Percentiles rank a stretch among this genome's conserved stretches.
These are phyloP conservation scores for Crithidia bombi DNA, from an alignment of 208 protist species.

Conservation along the genomic window DNA sequence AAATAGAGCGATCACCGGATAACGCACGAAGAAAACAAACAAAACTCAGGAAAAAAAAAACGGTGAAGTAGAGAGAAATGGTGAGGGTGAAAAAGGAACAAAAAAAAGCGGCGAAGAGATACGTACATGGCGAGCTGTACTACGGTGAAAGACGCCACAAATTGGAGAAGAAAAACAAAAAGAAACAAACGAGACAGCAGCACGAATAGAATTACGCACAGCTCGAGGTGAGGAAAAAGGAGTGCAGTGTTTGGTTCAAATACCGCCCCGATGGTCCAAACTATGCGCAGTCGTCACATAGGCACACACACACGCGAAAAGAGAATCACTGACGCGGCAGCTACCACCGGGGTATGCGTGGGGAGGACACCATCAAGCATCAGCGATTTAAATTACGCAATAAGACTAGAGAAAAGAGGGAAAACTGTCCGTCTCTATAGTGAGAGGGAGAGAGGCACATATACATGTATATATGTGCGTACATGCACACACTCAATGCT, in stretches of 20 bases:
- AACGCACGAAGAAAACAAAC: slow-evolving; percentile 7
- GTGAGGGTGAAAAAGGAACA: background rate
- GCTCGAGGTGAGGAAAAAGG: background rate
- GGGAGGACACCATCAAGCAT: too few relatives aligned
- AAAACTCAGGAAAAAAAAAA: slow-evolving; percentile 7
- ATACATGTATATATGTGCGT: background rate
- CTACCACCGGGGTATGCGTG: too few relatives aligned
- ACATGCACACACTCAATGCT: too few relatives aligned
- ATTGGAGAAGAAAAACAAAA: background rate
- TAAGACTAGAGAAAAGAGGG: background rate
- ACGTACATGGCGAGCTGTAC: too few relatives aligned
- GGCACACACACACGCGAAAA: background rate
- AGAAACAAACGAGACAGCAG: slow-evolving; percentile 7
- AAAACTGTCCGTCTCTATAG: too few relatives aligned
- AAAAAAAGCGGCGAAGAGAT: background rate
- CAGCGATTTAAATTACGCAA: background rate
- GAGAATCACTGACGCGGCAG: too few relatives aligned
- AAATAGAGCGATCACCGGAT: too few relatives aligned
- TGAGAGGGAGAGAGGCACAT: background rate
- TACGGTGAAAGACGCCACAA: too few relatives aligned
- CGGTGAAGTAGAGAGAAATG: background rate
- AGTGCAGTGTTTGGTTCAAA: background rate
- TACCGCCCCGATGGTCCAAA: too few relatives aligned
- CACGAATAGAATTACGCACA: background rate
- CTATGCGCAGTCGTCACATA: too few relatives aligned